phyloP scores from a whole-genome alignment of 495 filamentous ascomycete species.

The Penicillium simplicissimum region DNA sequence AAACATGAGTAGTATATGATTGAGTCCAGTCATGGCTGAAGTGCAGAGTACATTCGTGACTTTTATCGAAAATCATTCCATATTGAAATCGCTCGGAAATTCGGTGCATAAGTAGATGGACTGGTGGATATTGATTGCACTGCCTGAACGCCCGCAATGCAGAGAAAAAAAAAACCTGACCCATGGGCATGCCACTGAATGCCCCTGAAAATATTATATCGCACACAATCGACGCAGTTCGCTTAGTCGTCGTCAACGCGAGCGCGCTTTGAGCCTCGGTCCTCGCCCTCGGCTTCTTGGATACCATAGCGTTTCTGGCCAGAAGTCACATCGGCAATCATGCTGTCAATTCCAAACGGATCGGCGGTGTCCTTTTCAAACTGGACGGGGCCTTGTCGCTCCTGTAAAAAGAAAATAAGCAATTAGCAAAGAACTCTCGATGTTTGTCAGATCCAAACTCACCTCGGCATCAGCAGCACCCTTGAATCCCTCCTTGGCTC shows the following conservation, averaged over 20 bases:
- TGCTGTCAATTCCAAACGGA: slow-evolving; percentile 90
- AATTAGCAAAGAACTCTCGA: not conserved
- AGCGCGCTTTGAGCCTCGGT: slow-evolving; percentile 70
- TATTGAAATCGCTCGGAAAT: slow-evolving; percentile 9
- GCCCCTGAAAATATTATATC: slow-evolving; percentile 4
- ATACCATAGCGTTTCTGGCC: slow-evolving; percentile 83
- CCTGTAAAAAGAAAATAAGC: slow-evolving; percentile 42
- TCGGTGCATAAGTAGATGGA: slow-evolving; percentile 6
- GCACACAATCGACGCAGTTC: slow-evolving; percentile 8
- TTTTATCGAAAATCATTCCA: not conserved
- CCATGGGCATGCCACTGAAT: slow-evolving; percentile 6
- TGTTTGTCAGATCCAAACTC: slow-evolving; percentile 30
- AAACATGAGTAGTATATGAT: not conserved
- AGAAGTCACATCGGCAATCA: slow-evolving; percentile 76
- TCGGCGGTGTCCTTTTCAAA: slow-evolving; percentile 92
- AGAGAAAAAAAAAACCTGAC: slow-evolving; percentile 11
- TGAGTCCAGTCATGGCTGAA: not conserved
- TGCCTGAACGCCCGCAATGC: slow-evolving; percentile 36
- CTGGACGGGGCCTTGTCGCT: slow-evolving; percentile 87
- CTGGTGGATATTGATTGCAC: slow-evolving; percentile 14
- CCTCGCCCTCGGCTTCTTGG: slow-evolving; percentile 63
- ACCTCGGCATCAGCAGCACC: slow-evolving; percentile 86
- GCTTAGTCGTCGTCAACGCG: slow-evolving; percentile 72
- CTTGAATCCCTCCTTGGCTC: slow-evolving; percentile 82
- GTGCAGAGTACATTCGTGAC: not conserved